Evolutionary conservation across 1,139 yeast species (phyloP), one percentile per base, ranked within the genome.

Genomic region (Pneumocystis murina): DNA sequence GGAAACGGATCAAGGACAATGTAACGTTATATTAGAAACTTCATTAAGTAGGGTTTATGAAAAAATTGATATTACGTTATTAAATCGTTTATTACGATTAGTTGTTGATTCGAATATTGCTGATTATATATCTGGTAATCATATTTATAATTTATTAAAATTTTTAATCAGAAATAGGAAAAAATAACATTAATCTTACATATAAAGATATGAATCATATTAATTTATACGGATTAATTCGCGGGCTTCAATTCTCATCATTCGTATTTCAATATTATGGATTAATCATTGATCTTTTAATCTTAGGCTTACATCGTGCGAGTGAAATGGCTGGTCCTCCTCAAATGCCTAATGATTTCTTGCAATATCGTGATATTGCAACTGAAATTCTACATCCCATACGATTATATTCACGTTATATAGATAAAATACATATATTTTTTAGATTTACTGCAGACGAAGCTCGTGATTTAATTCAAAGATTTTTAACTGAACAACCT

Each of bases 121-220:
- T 3, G 97, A 92, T 72, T 94, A 94, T 72, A 86, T 92, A 30
- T 89, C 96, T 0, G 86, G 97, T 48, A 48, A 48, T 48, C 3
- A 12, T 12, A 48, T 20, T 48, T 10, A 48, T 48, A 12, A 48
- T 48, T 24, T 48, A 12, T 16, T 16, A 48, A 48, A 48, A 24
- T 5, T 10, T 48, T 24, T 48, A 24, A 48, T 24, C 12, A 16
- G 20, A 24, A 48, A 48, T 24, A 48, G 55, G 55, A 0, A 91
- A 91, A 72, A 90, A 89, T 74, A 94, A 92, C 70, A 84, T 91
- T 33, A 82, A 83, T 48, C 71, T 94, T 43, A 80, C 92, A 1
- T 94, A 85, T 73, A 94, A 94, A 72, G 99, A 94, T 72, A 94
- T 94, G 98, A 87, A 84, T 67, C 96, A 90, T 73, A 84, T 87